Base-by-base conservation (phyloP, 2,329 filamentous ascomycete genomes). In the Emmonsiellopsis sp. region DNA sequence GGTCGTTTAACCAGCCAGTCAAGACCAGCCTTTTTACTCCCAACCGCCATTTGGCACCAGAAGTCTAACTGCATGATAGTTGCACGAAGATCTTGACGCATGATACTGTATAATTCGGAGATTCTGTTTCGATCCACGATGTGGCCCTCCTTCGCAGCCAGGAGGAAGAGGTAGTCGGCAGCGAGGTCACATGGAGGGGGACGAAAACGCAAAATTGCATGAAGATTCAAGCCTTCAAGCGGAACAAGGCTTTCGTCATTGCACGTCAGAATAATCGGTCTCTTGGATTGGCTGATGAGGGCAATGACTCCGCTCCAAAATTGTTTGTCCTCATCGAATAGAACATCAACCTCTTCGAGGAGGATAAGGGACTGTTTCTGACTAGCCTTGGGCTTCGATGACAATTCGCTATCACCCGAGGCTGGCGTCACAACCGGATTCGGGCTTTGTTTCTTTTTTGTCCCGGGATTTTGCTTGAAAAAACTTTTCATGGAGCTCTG, bases 21-120 rank as follows among this genome's bases (percentile, higher is more conserved):
- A 44, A 95, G 80, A 0, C 93, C 92, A 17, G 87, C 87, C 60
- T 87, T 87, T n/a, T 82, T 77, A 65, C 95, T 93, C 5, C 93
- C 94, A 8, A 98, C 83, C 0, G 86, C 89, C 70, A 97, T 90
- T 67, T 98, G 93, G 66, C 94, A 98, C 92, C 92, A 98, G 65
- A 94, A 93, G 65, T 95, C 85, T 32, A 98, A 78, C 56, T 97
- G 90, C 53, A 80, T 84, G 48, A 98, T 82, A 2, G 86, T 84
- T 21, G 85, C 88, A 52, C 93, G 84, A 10, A 98, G 72, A 65
- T 98, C 93, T 32, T 78, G 71, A 2, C 77, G 68, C 51, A 87
- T 85, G 11, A 82, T 81, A 51, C 78, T 75, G 63, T 90, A 95
- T 2, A 98, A 77, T 6, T 80, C 74, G 50, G 78, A 75, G 0